These are phyloP conservation scores for Leccinum subgranulosum DNA, from an alignment of 768 basidiomycete genomes.

Conservation along the genomic window DNA sequence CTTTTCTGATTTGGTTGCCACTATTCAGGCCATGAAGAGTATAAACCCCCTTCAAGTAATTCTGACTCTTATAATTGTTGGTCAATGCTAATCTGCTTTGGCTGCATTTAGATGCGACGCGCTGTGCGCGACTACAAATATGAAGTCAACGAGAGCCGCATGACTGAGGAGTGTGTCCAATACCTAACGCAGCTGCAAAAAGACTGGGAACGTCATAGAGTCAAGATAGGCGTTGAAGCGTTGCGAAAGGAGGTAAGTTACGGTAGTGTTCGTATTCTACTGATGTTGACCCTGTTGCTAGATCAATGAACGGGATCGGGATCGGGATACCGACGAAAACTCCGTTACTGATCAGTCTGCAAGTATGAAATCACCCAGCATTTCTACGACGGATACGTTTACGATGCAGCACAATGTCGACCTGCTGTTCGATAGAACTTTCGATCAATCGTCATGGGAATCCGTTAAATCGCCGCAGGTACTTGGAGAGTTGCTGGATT, in stretches of 20 bases:
- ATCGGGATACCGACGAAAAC: constrained; percentile 34
- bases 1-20: constrained; percentile 84
- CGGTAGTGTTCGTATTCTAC: not conserved
- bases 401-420: constrained; percentile 63
- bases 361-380: constrained; percentile 27
- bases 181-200: constrained; percentile 94
- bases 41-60: constrained; percentile 89
- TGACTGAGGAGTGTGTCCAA: constrained; percentile 94
- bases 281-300: constrained; percentile 25
- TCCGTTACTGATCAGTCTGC: constrained; percentile 41
- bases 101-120: constrained; percentile 68
- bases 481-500: constrained; percentile 89
- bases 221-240: constrained; percentile 82
- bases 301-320: constrained; percentile 68
- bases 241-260: constrained; percentile 71
- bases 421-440: constrained; percentile 67
- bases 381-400: constrained; percentile 34
- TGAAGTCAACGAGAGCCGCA: constrained; percentile 87
- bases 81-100: not conserved
- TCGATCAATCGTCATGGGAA: constrained; percentile 70
- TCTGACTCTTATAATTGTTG: not conserved
- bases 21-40: constrained; percentile 80
- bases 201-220: constrained; percentile 93
- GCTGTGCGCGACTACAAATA: constrained; percentile 92
- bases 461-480: constrained; percentile 76